These are phyloP conservation scores for Trichoderma erinaceum DNA, from an alignment of 495 filamentous ascomycete species.

Conservation along the genomic window DNA sequence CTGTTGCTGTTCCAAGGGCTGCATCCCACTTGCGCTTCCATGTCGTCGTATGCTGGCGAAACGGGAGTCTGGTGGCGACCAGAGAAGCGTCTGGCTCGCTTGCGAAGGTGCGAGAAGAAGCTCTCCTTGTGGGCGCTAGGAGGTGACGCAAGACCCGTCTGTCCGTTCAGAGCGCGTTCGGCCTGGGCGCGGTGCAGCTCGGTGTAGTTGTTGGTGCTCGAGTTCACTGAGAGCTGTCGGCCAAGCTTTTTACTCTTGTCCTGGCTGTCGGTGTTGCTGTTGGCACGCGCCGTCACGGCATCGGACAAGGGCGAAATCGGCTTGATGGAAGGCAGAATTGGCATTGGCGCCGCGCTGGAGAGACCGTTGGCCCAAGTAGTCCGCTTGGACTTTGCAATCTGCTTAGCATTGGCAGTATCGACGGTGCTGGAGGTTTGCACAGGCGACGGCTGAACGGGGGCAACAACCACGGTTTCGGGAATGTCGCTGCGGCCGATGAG, in stretches of 20 bases:
- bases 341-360: slow-evolving; percentile 88
- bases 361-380: slow-evolving; percentile 79
- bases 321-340: slow-evolving; percentile 90
- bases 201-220: slow-evolving; percentile 80
- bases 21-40: slow-evolving; percentile 88
- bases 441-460: slow-evolving; percentile 49
- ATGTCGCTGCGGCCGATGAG: slow-evolving; percentile 61
- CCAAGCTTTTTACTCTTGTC: slow-evolving; percentile 90
- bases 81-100: slow-evolving; percentile 86
- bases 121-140: slow-evolving; percentile 75
- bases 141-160: slow-evolving; percentile 57
- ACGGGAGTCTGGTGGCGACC: slow-evolving; percentile 75
- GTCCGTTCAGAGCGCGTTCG: slow-evolving; percentile 84
- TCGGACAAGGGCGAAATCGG: slow-evolving; percentile 92
- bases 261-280: slow-evolving; percentile 30
- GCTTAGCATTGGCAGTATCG: slow-evolving; percentile 47
- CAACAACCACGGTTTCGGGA: slow-evolving; percentile 31
- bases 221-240: slow-evolving; percentile 90
- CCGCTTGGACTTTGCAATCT: slow-evolving; percentile 57
- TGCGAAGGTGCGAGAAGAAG: slow-evolving; percentile 96
- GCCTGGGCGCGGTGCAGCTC: slow-evolving; percentile 87
- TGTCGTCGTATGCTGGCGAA: slow-evolving; percentile 69
- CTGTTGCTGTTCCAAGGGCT: slow-evolving; percentile 74
- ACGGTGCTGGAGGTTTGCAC: slow-evolving; percentile 45
- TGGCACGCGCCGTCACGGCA: slow-evolving; percentile 83